A percentile compares a stretch with the other conserved stretches of the same genome.
These are phyloP conservation scores for Fusarium succisae DNA, from an alignment of 2,329 filamentous ascomycete genomes.

Conservation along the genomic window DNA sequence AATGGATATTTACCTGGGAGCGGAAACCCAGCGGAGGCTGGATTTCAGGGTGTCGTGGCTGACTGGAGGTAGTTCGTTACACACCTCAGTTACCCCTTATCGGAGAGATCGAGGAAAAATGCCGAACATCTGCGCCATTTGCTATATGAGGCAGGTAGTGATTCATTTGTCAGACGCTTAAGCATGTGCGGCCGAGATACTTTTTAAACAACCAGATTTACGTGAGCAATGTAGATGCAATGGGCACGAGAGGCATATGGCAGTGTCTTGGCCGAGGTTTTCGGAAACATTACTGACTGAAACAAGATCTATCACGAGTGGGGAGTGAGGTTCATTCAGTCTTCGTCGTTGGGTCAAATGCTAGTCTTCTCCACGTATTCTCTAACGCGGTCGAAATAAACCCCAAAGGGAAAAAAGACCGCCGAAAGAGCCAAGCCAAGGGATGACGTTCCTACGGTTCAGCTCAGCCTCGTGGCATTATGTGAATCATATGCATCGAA, in stretches of 20 bases:
- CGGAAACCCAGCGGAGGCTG: neutral
- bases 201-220: neutral
- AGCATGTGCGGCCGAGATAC: slow-evolving; percentile 2
- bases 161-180: neutral
- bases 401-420: neutral
- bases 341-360: neutral
- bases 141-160: slow-evolving; percentile 3
- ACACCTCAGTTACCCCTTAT: neutral
- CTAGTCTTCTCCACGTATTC: neutral
- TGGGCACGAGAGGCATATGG: neutral
- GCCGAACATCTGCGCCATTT: neutral
- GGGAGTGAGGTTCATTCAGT: neutral
- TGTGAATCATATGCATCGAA: slow-evolving; percentile 34
- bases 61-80: neutral
- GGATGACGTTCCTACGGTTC: slow-evolving; percentile 7
- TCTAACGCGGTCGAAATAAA: neutral
- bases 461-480: slow-evolving; percentile 32
- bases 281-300: slow-evolving; percentile 9
- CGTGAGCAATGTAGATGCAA: neutral
- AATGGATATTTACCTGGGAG: neutral
- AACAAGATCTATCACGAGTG: slow-evolving; percentile 8
- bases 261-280: slow-evolving; percentile 6
- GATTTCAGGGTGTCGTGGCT: neutral
- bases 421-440: neutral
- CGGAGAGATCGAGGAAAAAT: neutral